Evolutionary conservation across 2,329 filamentous ascomycete genomes (phyloP).

Genomic region (Ambrosiella xylebori): DNA sequence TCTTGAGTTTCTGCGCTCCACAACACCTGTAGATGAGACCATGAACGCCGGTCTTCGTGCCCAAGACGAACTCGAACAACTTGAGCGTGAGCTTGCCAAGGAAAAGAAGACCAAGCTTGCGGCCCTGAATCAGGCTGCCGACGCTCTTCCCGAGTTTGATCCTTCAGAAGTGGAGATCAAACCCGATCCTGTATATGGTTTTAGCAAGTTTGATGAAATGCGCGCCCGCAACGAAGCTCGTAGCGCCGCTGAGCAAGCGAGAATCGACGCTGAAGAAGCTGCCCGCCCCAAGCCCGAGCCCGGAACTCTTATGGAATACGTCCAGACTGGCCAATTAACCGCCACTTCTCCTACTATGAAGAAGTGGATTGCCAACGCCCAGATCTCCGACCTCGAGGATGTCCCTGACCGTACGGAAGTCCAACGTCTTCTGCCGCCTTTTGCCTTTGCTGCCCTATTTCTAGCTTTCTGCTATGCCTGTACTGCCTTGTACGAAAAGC

Average conservation of each 20-base stretch:
- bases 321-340: slow-evolving; percentile 22
- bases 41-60: slow-evolving; percentile 43
- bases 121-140: slow-evolving; percentile 11
- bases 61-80: slow-evolving; percentile 40
- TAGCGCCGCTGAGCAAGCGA: slow-evolving; percentile 27
- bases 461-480: slow-evolving; percentile 27
- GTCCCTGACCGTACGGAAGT: slow-evolving; percentile 34
- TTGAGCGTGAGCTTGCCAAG: slow-evolving; percentile 25
- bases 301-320: slow-evolving; percentile 15
- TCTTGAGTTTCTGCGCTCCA: slow-evolving; percentile 37
- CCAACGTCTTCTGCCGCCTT: slow-evolving; percentile 38
- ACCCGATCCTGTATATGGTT: slow-evolving; percentile 37
- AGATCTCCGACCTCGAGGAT: slow-evolving; percentile 32
- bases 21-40: slow-evolving; percentile 40
- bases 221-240: slow-evolving; percentile 35
- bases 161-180: slow-evolving; percentile 16
- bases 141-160: slow-evolving; percentile 16
- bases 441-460: slow-evolving; percentile 29
- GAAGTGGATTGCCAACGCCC: slow-evolving; percentile 25
- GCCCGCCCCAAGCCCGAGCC: slow-evolving; percentile 7
- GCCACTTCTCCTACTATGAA: slow-evolving; percentile 25
- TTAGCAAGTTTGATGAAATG: slow-evolving; percentile 38
- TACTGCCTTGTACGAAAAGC: slow-evolving; percentile 27
- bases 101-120: slow-evolving; percentile 13
- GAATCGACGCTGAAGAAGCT: slow-evolving; percentile 25